Percentiles rank a stretch among this genome's conserved stretches.
Conservation (phyloP, 2,329 filamentous ascomycete genomes). For the Colletotrichum truncatum region DNA sequence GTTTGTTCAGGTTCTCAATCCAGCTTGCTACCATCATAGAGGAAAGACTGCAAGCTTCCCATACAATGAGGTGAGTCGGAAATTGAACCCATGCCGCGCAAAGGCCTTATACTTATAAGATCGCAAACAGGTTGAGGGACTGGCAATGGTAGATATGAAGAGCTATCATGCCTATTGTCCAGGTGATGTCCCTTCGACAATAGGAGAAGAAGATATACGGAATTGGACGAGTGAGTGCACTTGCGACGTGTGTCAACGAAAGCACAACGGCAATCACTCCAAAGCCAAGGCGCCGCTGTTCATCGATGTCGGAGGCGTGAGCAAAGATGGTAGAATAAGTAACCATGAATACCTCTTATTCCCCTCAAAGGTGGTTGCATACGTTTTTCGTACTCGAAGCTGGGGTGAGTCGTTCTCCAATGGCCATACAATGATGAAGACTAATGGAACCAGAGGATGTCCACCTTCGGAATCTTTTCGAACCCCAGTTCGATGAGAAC, state of each 20-base stretch:
- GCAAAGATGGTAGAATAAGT: background rate
- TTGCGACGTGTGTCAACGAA: background rate
- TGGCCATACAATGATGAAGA: conserved; percentile 31
- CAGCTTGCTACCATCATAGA: background rate
- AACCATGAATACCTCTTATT: conserved; percentile 32
- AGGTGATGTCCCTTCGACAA: background rate
- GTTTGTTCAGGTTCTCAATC: background rate
- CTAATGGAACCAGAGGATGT: conserved; percentile 30
- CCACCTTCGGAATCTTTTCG: conserved; percentile 4
- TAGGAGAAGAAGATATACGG: background rate
- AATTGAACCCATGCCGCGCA: background rate
- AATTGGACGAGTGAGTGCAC: conserved; percentile 19
- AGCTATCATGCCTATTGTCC: background rate
- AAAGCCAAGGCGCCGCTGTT: too few species aligned
- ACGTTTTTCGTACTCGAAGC: conserved; percentile 30
- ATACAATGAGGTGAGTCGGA: conserved; percentile 17
- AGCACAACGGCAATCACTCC: background rate
- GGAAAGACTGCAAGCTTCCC: conserved; percentile 21
- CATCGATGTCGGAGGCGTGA: too few species aligned
- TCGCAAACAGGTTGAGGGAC: background rate
- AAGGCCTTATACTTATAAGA: background rate
- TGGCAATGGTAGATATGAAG: conserved; percentile 28
- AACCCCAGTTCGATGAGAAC: conserved; percentile 26
- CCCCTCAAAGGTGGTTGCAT: conserved; percentile 20
- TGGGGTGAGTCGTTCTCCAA: conserved; percentile 36